These are phyloP conservation scores for Penicillium sp. DNA, from an alignment of 2,329 filamentous ascomycete species.

Conservation along the genomic window DNA sequence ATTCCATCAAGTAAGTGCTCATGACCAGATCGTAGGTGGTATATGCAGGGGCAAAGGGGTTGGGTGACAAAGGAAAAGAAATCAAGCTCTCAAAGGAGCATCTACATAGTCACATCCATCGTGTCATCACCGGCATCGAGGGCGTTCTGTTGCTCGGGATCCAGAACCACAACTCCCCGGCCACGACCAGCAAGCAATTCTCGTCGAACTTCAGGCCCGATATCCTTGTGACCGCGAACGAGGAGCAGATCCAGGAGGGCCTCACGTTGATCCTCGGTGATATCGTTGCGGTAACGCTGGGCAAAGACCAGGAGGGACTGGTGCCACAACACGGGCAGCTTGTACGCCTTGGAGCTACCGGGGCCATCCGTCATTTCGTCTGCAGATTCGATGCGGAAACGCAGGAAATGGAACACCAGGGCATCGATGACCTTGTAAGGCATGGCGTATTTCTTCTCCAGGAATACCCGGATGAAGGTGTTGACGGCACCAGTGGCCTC, in stretches of 20 bases:
- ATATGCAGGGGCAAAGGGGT: conserved; percentile 20
- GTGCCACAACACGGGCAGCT: conserved; percentile 93
- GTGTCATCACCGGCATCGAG: conserved; percentile 80
- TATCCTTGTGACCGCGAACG: conserved; percentile 79
- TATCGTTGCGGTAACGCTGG: conserved; percentile 91
- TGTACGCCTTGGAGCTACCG: conserved; percentile 57
- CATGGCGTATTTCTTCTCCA: conserved; percentile 96
- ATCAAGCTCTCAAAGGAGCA: conserved; percentile 5
- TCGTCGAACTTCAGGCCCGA: conserved; percentile 86
- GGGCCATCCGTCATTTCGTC: conserved; percentile 55
- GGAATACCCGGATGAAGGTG: conserved; percentile 86
- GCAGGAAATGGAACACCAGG: conserved; percentile 93
- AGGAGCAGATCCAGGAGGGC: conserved; percentile 84
- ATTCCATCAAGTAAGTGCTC: conserved; percentile 29
- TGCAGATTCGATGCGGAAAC: conserved; percentile 71
- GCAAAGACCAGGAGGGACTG: conserved; percentile 91
- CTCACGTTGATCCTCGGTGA: conserved; percentile 92
- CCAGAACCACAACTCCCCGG: conserved; percentile 65
- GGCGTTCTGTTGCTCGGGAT: conserved; percentile 57
- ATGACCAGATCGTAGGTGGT: conserved; percentile 28
- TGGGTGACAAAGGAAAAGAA: conserved; percentile 13
- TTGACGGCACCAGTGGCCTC: conserved; percentile 92
- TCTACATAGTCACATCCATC: conserved; percentile 68
- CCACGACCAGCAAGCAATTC: conserved; percentile 87
- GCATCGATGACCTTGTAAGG: conserved; percentile 94